Evolutionary conservation across 169 alveolate genomes (phyloP).

Genomic region (Eimeria zaria): DNA sequence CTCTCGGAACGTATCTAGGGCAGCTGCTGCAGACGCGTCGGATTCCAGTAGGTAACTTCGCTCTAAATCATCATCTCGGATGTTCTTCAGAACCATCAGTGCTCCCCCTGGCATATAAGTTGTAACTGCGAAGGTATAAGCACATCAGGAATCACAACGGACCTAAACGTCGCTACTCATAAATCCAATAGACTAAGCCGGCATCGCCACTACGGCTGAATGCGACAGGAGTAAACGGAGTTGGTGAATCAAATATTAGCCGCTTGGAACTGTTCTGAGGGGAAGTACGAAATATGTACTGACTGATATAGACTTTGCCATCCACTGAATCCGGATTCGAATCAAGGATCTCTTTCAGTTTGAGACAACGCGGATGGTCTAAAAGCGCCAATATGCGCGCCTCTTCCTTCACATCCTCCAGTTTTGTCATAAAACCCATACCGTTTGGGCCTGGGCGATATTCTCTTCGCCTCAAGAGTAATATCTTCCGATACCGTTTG

Average conservation of each 20-base stretch:
- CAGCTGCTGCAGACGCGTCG: constrained; percentile 3
- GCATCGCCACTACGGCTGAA: neutral
- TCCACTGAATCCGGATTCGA: constrained; percentile 34
- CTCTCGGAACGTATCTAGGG: constrained; percentile 16
- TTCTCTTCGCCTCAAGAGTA: constrained; percentile 70
- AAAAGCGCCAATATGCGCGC: constrained; percentile 59
- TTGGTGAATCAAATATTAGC: neutral
- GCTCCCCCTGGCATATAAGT: constrained; percentile 50
- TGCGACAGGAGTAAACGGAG: neutral
- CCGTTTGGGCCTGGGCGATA: constrained; percentile 71
- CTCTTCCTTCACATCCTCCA: constrained; percentile 78
- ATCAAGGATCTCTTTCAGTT: constrained; percentile 56
- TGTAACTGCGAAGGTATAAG: constrained; percentile 26
- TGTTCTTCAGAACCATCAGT: constrained; percentile 7
- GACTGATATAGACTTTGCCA: constrained; percentile 76
- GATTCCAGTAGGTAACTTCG: constrained; percentile 6
- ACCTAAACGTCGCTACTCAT: neutral
- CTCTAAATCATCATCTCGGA: constrained; percentile 31
- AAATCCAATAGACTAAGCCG: neutral
- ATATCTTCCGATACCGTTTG: constrained; percentile 76
- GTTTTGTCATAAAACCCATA: constrained; percentile 44
- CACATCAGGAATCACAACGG: neutral
- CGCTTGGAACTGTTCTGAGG: neutral
- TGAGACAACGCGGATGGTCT: constrained; percentile 69
- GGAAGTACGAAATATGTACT: neutral